Conservation (phyloP, 768 basidiomycete genomes). For the Tricholoma hemisulphureum region DNA sequence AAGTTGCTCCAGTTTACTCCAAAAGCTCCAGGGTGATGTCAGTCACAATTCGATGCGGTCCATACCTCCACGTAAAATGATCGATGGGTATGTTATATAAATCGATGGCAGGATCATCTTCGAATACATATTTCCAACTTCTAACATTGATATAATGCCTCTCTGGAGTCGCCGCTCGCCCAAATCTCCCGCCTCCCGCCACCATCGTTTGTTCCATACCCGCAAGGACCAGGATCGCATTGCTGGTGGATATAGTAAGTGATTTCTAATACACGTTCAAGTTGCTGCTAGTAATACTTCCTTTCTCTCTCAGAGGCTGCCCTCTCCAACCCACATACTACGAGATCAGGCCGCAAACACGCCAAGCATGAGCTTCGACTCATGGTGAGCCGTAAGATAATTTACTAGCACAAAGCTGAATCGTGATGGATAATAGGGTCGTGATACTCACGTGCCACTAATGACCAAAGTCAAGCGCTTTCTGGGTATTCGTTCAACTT, state of each 20-base stretch:
- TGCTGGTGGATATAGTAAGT: constrained; percentile 49
- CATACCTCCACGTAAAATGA: no score
- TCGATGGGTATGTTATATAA: no score
- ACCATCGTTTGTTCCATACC: no score
- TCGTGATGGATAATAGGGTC: no score
- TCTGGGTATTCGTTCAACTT: constrained; percentile 51
- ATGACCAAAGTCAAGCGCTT: constrained; percentile 52
- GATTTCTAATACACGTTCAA: not conserved
- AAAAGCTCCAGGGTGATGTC: no score
- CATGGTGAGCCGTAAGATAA: no score
- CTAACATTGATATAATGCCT: no score
- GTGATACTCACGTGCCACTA: constrained; percentile 46
- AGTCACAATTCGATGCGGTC: no score
- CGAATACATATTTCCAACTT: no score
- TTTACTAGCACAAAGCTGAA: no score
- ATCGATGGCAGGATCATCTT: no score
- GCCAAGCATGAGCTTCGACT: constrained; percentile 44
- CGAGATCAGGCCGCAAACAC: constrained; percentile 40
- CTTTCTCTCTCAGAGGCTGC: constrained; percentile 38
- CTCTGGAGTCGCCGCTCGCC: constrained; percentile 20
- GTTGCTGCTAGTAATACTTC: constrained; percentile 1
- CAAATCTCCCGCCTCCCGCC: not conserved
- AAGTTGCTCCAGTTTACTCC: no score
- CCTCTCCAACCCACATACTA: constrained; percentile 51
- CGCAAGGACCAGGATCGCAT: constrained; percentile 41